These are phyloP conservation scores for Stereum hirsutum DNA, from an alignment of 1,284 basidiomycete genomes.

Conservation along the genomic window DNA sequence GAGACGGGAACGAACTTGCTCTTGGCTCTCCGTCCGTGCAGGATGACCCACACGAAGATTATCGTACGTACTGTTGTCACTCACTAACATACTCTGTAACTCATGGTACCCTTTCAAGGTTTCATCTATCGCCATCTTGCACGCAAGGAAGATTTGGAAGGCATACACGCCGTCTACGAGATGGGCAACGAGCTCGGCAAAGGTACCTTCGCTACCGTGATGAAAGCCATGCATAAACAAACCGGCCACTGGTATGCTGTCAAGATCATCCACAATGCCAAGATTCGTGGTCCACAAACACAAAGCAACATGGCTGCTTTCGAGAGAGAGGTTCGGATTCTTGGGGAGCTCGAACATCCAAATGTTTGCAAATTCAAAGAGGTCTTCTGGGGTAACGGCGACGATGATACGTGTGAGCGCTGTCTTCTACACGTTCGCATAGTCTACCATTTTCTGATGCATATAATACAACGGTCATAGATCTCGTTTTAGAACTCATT, in stretches of 20 bases:
- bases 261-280: slow-evolving; percentile 61
- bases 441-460: no score
- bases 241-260: slow-evolving; percentile 62
- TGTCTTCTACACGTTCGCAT: not conserved
- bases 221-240: slow-evolving; percentile 53
- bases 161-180: slow-evolving; percentile 58
- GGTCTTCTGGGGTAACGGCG: slow-evolving; percentile 54
- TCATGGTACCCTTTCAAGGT: slow-evolving; percentile 20
- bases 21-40: slow-evolving; percentile 55
- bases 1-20: slow-evolving; percentile 76
- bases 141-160: slow-evolving; percentile 33
- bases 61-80: slow-evolving; percentile 30
- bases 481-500: slow-evolving; percentile 72
- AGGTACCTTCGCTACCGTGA: slow-evolving; percentile 75
- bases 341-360: slow-evolving; percentile 65
- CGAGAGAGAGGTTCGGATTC: slow-evolving; percentile 73
- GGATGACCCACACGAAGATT: slow-evolving; percentile 45
- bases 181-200: slow-evolving; percentile 61
- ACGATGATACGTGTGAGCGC: slow-evolving; percentile 54
- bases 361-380: slow-evolving; percentile 81
- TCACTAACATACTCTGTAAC: not conserved
- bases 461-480: no score
- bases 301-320: slow-evolving; percentile 32
- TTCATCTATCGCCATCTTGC: slow-evolving; percentile 47
- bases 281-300: slow-evolving; percentile 21